These are phyloP conservation scores for Pleurotus tuoliensis DNA, from an alignment of 768 basidiomycete species.

Conservation along the genomic window DNA sequence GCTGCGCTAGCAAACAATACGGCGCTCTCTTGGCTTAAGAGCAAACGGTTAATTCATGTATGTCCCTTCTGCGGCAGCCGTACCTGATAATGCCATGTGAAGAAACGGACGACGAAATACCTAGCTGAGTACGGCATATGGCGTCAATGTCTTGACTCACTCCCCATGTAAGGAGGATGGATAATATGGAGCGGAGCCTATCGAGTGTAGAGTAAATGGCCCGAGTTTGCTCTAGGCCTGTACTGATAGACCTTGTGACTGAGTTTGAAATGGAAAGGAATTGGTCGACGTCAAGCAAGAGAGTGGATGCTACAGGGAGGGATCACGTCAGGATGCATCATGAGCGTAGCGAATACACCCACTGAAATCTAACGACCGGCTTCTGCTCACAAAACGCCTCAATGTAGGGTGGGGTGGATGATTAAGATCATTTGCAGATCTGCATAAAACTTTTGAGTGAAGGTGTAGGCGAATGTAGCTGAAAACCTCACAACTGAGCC, in stretches of 20 bases:
- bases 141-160: conserved; percentile 68
- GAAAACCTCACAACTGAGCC: conserved; percentile 55
- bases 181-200: conserved; percentile 57
- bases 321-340: too few relatives aligned
- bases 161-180: conserved; percentile 64
- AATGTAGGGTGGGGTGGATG: neutral
- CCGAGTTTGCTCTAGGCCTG: conserved; percentile 36
- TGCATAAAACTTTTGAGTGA: neutral
- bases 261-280: conserved; percentile 46
- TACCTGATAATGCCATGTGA: conserved; percentile 51
- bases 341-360: neutral
- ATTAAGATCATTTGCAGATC: neutral
- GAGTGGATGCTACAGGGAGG: conserved; percentile 37
- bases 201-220: conserved; percentile 44
- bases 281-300: conserved; percentile 47
- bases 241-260: conserved; percentile 49
- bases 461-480: neutral
- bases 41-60: conserved; percentile 2
- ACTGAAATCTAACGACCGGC: conserved; percentile 1
- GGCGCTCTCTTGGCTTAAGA: conserved; percentile 32
- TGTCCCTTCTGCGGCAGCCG: neutral
- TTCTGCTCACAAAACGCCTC: neutral
- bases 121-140: conserved; percentile 58
- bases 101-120: conserved; percentile 33
- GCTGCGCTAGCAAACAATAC: conserved; percentile 35